phyloP scores from a whole-genome alignment of 371 early-diverging fungal species.

The Mucor indicus region DNA sequence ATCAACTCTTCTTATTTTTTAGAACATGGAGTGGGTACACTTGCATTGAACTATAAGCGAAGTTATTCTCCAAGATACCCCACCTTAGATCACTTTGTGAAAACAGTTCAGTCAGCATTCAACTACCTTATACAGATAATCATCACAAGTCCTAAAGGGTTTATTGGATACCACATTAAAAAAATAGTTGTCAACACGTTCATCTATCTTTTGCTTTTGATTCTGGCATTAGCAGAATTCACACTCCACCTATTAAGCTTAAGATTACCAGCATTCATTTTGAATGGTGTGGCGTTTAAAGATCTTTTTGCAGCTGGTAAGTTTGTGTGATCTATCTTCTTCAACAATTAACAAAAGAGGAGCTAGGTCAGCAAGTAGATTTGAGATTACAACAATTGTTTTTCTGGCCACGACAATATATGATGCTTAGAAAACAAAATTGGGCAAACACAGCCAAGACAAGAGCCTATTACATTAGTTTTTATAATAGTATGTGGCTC shows the following conservation, averaged over 20 bases:
- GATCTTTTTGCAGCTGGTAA: slow-evolving; percentile 63
- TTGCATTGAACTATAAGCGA: slow-evolving; percentile 26
- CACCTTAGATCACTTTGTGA: background rate
- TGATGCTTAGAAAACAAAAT: slow-evolving; percentile 54
- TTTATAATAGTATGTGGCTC: slow-evolving; percentile 95
- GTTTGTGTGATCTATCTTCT: too few species aligned
- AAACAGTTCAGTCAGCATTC: background rate
- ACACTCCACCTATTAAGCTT: slow-evolving; percentile 52
- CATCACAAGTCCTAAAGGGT: slow-evolving; percentile 18
- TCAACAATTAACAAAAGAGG: background rate
- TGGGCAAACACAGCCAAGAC: slow-evolving; percentile 68
- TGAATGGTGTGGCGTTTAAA: slow-evolving; percentile 61
- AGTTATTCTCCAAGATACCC: slow-evolving; percentile 8
- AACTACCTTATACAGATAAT: slow-evolving; percentile 15
- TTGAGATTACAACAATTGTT: slow-evolving; percentile 74
- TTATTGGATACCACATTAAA: slow-evolving; percentile 28
- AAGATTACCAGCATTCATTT: slow-evolving; percentile 50
- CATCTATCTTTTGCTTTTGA: slow-evolving; percentile 39
- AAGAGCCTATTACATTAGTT: slow-evolving; percentile 85
- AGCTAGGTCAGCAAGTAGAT: slow-evolving; percentile 72
- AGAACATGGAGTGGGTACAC: slow-evolving; percentile 38
- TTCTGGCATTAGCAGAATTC: slow-evolving; percentile 47
- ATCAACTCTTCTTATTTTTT: slow-evolving; percentile 52
- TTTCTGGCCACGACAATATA: slow-evolving; percentile 84
- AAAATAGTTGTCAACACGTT: slow-evolving; percentile 29